These are phyloP conservation scores for Nectriaceae sp. DNA, from an alignment of 2,329 filamentous ascomycete genomes.

Conservation along the genomic window DNA sequence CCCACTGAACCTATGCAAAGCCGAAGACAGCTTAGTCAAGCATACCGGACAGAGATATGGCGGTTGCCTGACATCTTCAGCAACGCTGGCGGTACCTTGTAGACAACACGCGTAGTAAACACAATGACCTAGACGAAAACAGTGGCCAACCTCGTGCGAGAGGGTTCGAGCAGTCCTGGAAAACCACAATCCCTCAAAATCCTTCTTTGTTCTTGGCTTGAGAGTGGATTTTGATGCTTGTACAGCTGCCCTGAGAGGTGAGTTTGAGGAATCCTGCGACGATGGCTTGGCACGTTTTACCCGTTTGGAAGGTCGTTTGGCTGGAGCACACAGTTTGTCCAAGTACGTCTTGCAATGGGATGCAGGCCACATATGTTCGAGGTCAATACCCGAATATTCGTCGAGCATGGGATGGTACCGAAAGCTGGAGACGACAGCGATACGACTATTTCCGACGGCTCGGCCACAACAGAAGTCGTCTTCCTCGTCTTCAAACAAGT, in stretches of 20 bases:
- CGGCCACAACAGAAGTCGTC: slow-evolving; percentile 69
- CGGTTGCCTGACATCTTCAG: slow-evolving; percentile 62
- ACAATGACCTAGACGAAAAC: slow-evolving; percentile 67
- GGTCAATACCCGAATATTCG: slow-evolving; percentile 38
- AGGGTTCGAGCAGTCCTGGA: slow-evolving; percentile 57
- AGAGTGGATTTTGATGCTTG: slow-evolving; percentile 23
- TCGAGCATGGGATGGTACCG: slow-evolving; percentile 60
- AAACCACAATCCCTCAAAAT: slow-evolving; percentile 54
- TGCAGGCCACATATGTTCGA: slow-evolving; percentile 63
- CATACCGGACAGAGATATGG: slow-evolving; percentile 65
- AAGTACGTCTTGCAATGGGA: slow-evolving; percentile 61
- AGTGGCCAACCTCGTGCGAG: slow-evolving; percentile 68
- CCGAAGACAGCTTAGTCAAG: slow-evolving; percentile 50
- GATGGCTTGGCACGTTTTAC: slow-evolving; percentile 1
- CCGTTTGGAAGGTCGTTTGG: not conserved
- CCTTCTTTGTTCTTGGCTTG: slow-evolving; percentile 24
- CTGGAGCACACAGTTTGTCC: slow-evolving; percentile 35
- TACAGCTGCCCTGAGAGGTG: slow-evolving; percentile 39
- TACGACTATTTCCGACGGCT: slow-evolving; percentile 64
- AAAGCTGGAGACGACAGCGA: slow-evolving; percentile 63
- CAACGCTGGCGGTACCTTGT: slow-evolving; percentile 59
- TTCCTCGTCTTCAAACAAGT: slow-evolving; percentile 65
- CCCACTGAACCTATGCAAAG: not conserved
- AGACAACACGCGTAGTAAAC: slow-evolving; percentile 65
- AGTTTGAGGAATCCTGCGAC: slow-evolving; percentile 1